These are phyloP conservation scores for Aquilaria agallochum DNA, from an alignment of 441 rosid genomes.

Conservation along the genomic window DNA sequence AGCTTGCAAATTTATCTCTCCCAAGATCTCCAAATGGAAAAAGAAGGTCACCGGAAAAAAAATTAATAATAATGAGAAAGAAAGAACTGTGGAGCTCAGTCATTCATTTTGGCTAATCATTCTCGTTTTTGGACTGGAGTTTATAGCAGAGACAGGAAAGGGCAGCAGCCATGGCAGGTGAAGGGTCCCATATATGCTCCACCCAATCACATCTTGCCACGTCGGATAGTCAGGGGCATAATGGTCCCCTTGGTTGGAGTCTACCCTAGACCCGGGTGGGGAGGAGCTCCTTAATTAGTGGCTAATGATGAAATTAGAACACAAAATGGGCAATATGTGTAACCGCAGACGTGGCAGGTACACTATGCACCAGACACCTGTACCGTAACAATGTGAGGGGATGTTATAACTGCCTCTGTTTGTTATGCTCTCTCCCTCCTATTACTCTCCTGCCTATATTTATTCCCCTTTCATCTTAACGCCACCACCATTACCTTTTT, in stretches of 20 bases:
- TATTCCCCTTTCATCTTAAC: neutral
- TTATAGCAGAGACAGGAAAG: constrained; percentile 2
- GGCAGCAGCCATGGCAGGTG: neutral
- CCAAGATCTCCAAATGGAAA: too few species aligned
- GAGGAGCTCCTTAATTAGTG: neutral
- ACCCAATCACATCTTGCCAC: neutral
- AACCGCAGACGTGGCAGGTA: constrained; percentile 20
- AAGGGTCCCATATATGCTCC: neutral
- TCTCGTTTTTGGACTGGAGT: constrained; percentile 11
- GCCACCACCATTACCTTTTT: neutral
- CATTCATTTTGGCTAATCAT: constrained; percentile 6
- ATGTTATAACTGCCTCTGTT: constrained; percentile 30
- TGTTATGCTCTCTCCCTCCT: neutral
- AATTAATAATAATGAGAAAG: too few species aligned
- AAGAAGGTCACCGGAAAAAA: too few species aligned
- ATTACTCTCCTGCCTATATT: neutral
- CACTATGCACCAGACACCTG: constrained; percentile 26
- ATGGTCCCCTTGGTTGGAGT: too few species aligned
- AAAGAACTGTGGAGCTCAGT: too few species aligned
- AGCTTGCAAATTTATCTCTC: constrained; percentile 15
- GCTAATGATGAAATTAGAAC: neutral
- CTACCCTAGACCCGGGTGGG: too few species aligned
- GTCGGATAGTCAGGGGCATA: neutral
- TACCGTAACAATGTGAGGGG: constrained; percentile 28
- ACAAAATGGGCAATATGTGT: constrained; percentile 8